Conservation (phyloP, 1,284 basidiomycete species). For the Papiliotrema terrestris region DNA sequence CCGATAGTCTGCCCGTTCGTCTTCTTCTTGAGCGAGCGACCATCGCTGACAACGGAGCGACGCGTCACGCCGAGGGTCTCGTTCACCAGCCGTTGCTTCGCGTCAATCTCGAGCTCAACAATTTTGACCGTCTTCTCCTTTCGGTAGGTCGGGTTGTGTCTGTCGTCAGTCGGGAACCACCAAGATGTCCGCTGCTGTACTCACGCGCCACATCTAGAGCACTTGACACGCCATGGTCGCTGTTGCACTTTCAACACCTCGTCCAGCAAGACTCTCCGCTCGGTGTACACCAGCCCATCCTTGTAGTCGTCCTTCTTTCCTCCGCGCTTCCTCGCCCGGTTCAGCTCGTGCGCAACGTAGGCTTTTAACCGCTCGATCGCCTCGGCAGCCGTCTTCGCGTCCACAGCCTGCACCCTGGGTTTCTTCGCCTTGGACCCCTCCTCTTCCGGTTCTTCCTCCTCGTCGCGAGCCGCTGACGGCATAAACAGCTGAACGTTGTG, state of each 20-base stretch:
- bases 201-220: slow-evolving; percentile 75
- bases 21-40: slow-evolving; percentile 32
- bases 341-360: slow-evolving; percentile 66
- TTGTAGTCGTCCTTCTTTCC: slow-evolving; percentile 81
- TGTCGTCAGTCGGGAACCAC: slow-evolving; percentile 39
- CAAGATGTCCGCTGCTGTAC: slow-evolving; percentile 41
- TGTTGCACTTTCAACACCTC: slow-evolving; percentile 61
- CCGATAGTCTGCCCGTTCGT: slow-evolving; percentile 43
- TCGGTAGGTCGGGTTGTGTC: slow-evolving; percentile 79
- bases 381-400: slow-evolving; percentile 57
- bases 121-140: slow-evolving; percentile 94
- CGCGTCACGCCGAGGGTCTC: slow-evolving; percentile 58
- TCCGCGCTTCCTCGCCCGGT: slow-evolving; percentile 53
- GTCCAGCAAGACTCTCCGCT: slow-evolving; percentile 74
- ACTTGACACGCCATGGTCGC: slow-evolving; percentile 66
- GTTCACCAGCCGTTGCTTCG: slow-evolving; percentile 72
- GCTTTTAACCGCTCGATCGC: slow-evolving; percentile 68
- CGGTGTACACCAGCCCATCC: slow-evolving; percentile 80
- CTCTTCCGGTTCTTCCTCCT: slow-evolving; percentile 41
- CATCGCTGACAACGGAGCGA: slow-evolving; percentile 62
- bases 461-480: slow-evolving; percentile 32
- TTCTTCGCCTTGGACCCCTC: slow-evolving; percentile 47
- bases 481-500: slow-evolving; percentile 66
- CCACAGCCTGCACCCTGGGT: slow-evolving; percentile 31
- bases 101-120: slow-evolving; percentile 82